Base-by-base conservation (phyloP, 2,329 filamentous ascomycete species). In the Dactylellina parvicollis region DNA sequence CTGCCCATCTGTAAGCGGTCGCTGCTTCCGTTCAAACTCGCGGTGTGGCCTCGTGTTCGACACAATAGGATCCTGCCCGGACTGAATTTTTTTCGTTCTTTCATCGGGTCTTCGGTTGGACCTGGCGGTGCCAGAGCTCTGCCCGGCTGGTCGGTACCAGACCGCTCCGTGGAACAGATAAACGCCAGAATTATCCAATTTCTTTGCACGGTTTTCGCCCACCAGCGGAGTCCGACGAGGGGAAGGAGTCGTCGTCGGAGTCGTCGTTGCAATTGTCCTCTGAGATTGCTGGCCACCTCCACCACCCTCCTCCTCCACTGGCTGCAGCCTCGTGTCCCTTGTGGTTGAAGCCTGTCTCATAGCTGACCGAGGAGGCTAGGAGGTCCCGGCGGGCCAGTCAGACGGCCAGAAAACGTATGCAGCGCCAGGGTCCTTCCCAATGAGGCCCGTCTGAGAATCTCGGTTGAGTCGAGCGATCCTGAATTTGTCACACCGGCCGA, bases 351-450 rank as follows among this genome's bases (percentile, higher is more conserved):
- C 56, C 46, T 61, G 65, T 61, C 64, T 69, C 34, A 46, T 50
- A 47, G 36, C 52, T 46, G 54, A 69, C 64, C 52, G 46, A 46
- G 10, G 28, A 46, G 40, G 40, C 62, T 52, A 56, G 34, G 62
- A 18, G 20, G 22, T 30, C 8, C 42, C 32, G 49, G 44, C 26
- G 26, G 46, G 64, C 64, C 55, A 69, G 64, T 69, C 49, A 50
- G 64, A 69, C 14, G 44, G 24, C 3, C 26, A 26, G 38, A 24
- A 26, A 54, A 50, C 64, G 64, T 69, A 61, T 55, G 55, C 64
- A 56, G 42, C 38, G 26, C 67, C 65, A 59, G 67, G 67, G 65
- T 59, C 67, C 65, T 72, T 59, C 67, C 50, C 57, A 72, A 59
- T 22, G 52, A 72, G 66, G 32, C 26, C 10, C 42, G 42, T 57